Percentiles rank a stretch among this genome's conserved stretches.
These are phyloP conservation scores for Epipyxis sp. DNA, from an alignment of 108 stramenopile species.

Conservation along the genomic window DNA sequence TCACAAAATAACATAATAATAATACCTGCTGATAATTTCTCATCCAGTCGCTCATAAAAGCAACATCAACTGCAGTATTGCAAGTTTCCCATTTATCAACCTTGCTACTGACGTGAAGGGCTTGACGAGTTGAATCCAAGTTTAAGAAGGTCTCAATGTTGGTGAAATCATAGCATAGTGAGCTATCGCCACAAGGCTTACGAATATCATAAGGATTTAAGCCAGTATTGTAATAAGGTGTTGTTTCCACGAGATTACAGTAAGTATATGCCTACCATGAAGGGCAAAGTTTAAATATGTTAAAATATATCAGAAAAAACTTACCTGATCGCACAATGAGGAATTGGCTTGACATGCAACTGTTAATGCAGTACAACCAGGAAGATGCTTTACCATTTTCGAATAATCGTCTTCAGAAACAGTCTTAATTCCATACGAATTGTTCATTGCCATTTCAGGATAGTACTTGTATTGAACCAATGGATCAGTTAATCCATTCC, in stretches of 20 bases:
- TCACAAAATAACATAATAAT: too few species aligned
- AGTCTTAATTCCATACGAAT: constrained; percentile 75
- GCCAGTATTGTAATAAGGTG: constrained; percentile 78
- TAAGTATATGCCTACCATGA: constrained; percentile 26
- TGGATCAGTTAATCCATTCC: constrained; percentile 91
- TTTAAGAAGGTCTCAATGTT: constrained; percentile 76
- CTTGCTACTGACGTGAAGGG: constrained; percentile 64
- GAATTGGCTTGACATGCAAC: constrained; percentile 17
- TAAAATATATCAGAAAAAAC: too few species aligned
- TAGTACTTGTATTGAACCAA: constrained; percentile 80
- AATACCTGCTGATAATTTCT: constrained; percentile 69
- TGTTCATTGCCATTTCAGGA: constrained; percentile 86
- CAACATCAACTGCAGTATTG: constrained; percentile 63
- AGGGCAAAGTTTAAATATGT: too few species aligned
- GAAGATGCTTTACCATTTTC: constrained; percentile 34
- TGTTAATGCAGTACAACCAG: constrained; percentile 22
- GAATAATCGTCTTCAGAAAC: constrained; percentile 64
- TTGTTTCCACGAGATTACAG: constrained; percentile 26
- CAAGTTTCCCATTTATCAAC: constrained; percentile 69
- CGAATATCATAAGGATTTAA: constrained; percentile 93
- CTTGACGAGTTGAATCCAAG: constrained; percentile 58
- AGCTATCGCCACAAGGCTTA: constrained; percentile 51
- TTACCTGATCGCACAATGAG: not conserved
- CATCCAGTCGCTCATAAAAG: constrained; percentile 88
- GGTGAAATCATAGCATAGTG: constrained; percentile 90